Percentiles rank a stretch among this genome's conserved stretches.
Conservation (phyloP, 345 rosid genomes). For the Iberis pinnata region DNA sequence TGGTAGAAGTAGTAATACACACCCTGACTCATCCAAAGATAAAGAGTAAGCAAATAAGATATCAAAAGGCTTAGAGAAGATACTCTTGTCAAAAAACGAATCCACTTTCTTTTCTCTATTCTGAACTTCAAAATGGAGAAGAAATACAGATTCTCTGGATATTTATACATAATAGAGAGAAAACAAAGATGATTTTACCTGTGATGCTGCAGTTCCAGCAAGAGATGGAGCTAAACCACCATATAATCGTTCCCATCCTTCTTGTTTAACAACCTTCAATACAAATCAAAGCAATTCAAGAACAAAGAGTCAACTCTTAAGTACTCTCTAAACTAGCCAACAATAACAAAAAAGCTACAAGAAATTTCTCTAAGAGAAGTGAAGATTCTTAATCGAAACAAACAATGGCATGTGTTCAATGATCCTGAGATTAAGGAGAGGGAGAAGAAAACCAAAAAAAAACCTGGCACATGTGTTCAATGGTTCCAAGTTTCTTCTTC, state of each 20-base stretch:
- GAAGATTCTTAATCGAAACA: not conserved
- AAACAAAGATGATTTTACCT: constrained; percentile 36
- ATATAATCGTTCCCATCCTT: constrained; percentile 88
- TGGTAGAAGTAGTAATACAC: constrained; percentile 99
- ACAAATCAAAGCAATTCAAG: constrained; percentile 8
- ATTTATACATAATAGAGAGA: not conserved
- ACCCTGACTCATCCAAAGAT: constrained; percentile 72
- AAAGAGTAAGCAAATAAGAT: constrained; percentile 32
- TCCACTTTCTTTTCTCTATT: not conserved
- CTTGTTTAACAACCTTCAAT: constrained; percentile 71
- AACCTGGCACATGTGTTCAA: constrained; percentile 81
- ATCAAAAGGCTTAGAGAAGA: constrained; percentile 20
- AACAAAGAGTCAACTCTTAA: not conserved
- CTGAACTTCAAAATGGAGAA: not conserved
- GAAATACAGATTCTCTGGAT: not conserved
- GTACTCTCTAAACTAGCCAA: not conserved
- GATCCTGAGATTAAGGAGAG: not conserved
- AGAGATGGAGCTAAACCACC: constrained; percentile 85
- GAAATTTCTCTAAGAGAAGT: not conserved
- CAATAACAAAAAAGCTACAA: not conserved
- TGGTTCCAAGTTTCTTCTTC: constrained; percentile 71
- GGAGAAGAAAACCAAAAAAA: not conserved
- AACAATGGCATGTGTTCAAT: too few species aligned
- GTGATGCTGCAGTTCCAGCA: constrained; percentile 90
- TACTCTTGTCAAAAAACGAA: not conserved